phyloP scores from a whole-genome alignment of 2,329 filamentous ascomycete genomes.

The Nothomitra cinnamomea region DNA sequence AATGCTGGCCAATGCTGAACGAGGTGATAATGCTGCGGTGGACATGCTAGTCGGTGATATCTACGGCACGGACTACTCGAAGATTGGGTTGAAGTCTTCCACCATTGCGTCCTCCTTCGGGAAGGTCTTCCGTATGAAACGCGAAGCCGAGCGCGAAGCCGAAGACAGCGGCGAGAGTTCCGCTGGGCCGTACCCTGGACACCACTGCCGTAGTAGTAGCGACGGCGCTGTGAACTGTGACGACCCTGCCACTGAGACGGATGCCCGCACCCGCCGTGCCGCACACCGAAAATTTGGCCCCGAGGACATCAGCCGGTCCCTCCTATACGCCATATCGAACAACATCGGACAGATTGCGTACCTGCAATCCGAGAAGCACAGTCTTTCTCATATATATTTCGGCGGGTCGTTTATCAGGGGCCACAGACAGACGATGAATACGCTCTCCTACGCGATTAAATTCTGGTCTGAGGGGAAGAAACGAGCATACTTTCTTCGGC shows the following conservation, averaged over 20 bases:
- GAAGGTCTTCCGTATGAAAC: conserved; percentile 89
- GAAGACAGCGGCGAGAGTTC: conserved; percentile 50
- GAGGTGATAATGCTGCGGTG: conserved; percentile 80
- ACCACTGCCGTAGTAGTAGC: too few species aligned
- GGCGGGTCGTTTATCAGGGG: conserved; percentile 93
- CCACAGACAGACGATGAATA: conserved; percentile 95
- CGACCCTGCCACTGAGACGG: background rate
- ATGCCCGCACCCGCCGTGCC: conserved; percentile 11
- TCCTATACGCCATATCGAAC: conserved; percentile 89
- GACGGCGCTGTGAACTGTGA: background rate
- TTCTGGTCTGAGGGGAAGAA: conserved; percentile 94
- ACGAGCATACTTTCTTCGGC: conserved; percentile 87
- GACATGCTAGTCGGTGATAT: conserved; percentile 98
- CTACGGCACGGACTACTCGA: conserved; percentile 87
- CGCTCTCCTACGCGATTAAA: conserved; percentile 85
- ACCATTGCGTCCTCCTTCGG: conserved; percentile 94
- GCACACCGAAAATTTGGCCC: conserved; percentile 12
- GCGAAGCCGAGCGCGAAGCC: conserved; percentile 60
- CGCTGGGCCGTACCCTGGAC: background rate
- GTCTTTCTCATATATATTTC: conserved; percentile 87
- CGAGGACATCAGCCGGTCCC: conserved; percentile 75
- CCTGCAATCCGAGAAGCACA: conserved; percentile 90
- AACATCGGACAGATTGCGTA: conserved; percentile 98
- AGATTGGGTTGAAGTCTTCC: conserved; percentile 88
- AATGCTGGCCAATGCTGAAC: conserved; percentile 83